A percentile compares a stretch with the other conserved stretches of the same genome.
Evolutionary conservation across 176 grass and related monocot genomes (phyloP).

Genomic region (Musa acuminata): DNA sequence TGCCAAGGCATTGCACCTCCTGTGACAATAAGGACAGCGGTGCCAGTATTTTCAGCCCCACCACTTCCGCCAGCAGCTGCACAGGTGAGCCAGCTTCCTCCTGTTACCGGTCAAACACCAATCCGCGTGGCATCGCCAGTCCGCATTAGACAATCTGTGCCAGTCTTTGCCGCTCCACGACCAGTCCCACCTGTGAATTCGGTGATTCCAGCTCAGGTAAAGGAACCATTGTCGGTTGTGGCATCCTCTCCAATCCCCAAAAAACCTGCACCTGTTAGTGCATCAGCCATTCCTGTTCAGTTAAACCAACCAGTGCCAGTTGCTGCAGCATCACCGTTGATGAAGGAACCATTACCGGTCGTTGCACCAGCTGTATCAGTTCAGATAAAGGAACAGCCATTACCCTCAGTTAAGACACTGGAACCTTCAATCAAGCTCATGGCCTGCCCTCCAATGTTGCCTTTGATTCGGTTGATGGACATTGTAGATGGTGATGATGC

Average conservation of each 20-base stretch:
- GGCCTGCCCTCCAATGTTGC: neutral
- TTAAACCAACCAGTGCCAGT: constrained; percentile 26
- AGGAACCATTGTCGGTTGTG: constrained; percentile 11
- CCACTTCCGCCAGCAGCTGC: constrained; percentile 56
- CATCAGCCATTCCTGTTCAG: constrained; percentile 2
- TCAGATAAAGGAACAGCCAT: neutral
- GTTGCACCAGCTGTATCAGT: neutral
- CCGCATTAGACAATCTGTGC: constrained; percentile 60
- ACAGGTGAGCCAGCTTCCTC: constrained; percentile 49
- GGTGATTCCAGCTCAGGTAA: constrained; percentile 48
- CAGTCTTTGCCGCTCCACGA: constrained; percentile 47
- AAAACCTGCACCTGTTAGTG: neutral
- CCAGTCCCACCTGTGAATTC: constrained; percentile 27
- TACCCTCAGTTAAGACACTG: neutral
- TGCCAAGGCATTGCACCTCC: constrained; percentile 89
- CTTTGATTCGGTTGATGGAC: neutral
- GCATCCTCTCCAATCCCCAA: neutral
- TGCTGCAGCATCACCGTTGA: neutral
- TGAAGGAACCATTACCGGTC: neutral
- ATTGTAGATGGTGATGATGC: neutral
- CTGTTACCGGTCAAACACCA: constrained; percentile 37
- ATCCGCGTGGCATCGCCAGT: constrained; percentile 80
- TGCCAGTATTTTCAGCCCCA: constrained; percentile 93
- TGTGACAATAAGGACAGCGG: constrained; percentile 77
- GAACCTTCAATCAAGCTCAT: neutral